A percentile compares a stretch with the other conserved stretches of the same genome.
Evolutionary conservation across 371 early-diverging fungal genomes (phyloP).

Genomic region (Rhizopus arrhizus): DNA sequence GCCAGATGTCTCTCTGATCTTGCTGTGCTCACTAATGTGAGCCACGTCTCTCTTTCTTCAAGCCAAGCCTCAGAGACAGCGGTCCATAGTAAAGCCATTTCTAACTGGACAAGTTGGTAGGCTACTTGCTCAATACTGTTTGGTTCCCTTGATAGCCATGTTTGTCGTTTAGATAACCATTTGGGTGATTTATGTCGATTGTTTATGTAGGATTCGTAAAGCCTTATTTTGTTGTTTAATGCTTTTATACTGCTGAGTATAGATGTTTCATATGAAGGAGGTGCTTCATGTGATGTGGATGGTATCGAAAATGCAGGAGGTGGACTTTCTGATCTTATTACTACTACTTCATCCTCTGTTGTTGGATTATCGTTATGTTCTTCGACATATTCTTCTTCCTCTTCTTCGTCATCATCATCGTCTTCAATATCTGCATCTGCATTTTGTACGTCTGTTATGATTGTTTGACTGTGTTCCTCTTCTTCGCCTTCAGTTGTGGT

Average conservation of each 20-base stretch:
- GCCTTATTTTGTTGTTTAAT: constrained; percentile 34
- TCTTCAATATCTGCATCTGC: constrained; percentile 9
- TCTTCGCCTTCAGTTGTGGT: background rate
- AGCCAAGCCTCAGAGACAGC: constrained; percentile 53
- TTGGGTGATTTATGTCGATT: constrained; percentile 53
- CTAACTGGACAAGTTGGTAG: constrained; percentile 48
- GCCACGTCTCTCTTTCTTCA: constrained; percentile 53
- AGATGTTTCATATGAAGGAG: constrained; percentile 55
- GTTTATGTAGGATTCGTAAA: constrained; percentile 47
- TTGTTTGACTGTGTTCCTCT: background rate
- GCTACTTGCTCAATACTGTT: constrained; percentile 48
- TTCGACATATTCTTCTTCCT: too few relatives aligned
- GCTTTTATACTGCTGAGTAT: constrained; percentile 44
- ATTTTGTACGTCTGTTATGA: background rate
- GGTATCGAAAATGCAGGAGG: constrained; percentile 36
- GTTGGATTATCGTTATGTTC: constrained; percentile 3
- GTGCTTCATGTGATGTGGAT: constrained; percentile 29
- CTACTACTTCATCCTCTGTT: background rate
- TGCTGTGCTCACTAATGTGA: constrained; percentile 47
- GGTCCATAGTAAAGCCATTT: constrained; percentile 54
- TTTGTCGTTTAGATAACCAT: constrained; percentile 42
- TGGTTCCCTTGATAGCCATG: constrained; percentile 44
- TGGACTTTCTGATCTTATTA: constrained; percentile 23
- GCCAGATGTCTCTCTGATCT: constrained; percentile 51
- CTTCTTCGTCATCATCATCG: constrained; percentile 7